A percentile compares a stretch with the other conserved stretches of the same genome.
Evolutionary conservation across 257 asterid genomes (phyloP).

Genomic region (Oldenlandia corymbosa): DNA sequence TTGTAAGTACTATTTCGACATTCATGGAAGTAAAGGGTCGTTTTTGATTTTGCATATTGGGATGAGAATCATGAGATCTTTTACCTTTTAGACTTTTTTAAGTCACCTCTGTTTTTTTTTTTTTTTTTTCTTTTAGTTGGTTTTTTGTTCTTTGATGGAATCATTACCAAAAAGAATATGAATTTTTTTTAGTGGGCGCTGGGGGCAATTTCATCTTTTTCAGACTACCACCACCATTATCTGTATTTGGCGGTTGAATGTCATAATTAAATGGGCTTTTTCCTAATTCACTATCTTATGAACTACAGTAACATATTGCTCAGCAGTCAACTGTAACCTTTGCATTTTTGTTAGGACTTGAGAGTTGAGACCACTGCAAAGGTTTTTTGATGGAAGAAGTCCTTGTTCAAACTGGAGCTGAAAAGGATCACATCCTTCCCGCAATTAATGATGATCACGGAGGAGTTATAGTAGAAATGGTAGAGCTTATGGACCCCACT

Average conservation of each 20-base stretch:
- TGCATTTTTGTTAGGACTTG: not conserved
- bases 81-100: too few relatives aligned
- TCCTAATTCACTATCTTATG: not conserved
- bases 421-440: constrained; percentile 36
- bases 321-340: too few relatives aligned
- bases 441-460: constrained; percentile 54
- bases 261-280: not conserved
- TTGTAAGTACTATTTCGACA: too few relatives aligned
- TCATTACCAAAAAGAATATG: constrained; percentile 4
- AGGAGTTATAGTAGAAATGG: constrained; percentile 53
- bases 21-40: constrained; percentile 1
- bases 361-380: not conserved
- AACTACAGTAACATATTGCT: constrained; percentile 6
- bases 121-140: not conserved
- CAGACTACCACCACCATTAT: not conserved
- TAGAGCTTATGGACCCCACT: constrained; percentile 47
- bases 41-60: not conserved
- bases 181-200: constrained; percentile 1
- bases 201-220: not conserved
- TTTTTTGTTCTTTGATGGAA: not conserved
- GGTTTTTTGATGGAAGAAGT: constrained; percentile 39
- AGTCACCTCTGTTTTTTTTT: too few relatives aligned
- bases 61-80: not conserved
- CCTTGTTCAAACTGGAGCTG: constrained; percentile 26
- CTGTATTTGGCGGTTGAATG: not conserved